Evolutionary conservation across 805 yeast genomes (phyloP), one percentile per base, ranked within the genome.

Genomic region (Barnettozyma pratensis): DNA sequence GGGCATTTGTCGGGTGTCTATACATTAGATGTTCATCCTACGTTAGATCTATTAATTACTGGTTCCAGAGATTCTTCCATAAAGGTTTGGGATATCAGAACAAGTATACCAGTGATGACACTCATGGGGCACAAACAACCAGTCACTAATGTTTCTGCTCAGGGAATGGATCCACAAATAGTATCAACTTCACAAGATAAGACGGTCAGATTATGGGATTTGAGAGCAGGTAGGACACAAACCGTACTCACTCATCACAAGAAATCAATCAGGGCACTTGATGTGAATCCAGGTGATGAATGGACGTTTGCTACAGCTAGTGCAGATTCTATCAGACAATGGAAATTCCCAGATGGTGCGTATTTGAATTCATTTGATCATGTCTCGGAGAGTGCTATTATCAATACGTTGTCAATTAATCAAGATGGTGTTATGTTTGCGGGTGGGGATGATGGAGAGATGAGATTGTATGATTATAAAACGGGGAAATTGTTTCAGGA

Each of bases 1-100:
- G 99, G 99, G 4, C 99, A 94, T 68, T 72, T 88, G 28, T 87
- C 96, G 31, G 95, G 96, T 4, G 87, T 94, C 2, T 89, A 88
- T 60, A 74, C 95, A 0, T 73, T 91, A 39, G 92, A 83, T 49
- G 63, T 90, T 12, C 98, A 92, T 63, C 98, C 98, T 0, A 87
- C 89, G 4, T 67, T 91, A 28, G 96, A 91, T 57, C 68, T 92
- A 7, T 66, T 90, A 11, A 87, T 85, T 7, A 85, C 96, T 4
- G 99, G 90, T 5, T 95, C 97, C 25, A 71, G 96, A 50, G 99
- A 94, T 64, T 75, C 88, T 5, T 84, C 87, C 0, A 84, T 90
- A 0, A 72, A 95, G 46, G 85, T 90, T 5, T 94, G 99, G 99
- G 99, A 94, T 65, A 83, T 94, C 48, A 74, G 99, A 50, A 79